These are phyloP conservation scores for Umbelopsis ramanniana DNA, from an alignment of 192 early-diverging fungal genomes.

Conservation along the genomic window DNA sequence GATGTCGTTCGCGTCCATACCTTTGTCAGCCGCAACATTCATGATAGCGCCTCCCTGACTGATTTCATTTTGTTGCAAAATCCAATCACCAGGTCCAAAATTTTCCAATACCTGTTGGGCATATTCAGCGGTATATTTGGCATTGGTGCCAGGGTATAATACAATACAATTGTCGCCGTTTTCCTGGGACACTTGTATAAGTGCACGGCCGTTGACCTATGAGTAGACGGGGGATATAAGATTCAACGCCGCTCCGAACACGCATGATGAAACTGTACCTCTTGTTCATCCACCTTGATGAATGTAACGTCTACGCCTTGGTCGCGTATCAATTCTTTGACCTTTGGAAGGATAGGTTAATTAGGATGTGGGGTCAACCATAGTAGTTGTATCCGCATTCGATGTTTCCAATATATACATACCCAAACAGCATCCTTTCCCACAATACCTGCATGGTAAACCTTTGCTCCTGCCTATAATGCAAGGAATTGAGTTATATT, in stretches of 20 bases:
- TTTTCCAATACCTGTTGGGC: constrained; percentile 51
- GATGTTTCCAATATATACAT: not conserved
- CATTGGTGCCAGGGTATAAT: constrained; percentile 81
- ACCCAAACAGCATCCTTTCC: constrained; percentile 83
- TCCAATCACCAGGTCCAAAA: constrained; percentile 71
- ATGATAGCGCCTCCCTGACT: constrained; percentile 68
- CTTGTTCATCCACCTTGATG: constrained; percentile 55
- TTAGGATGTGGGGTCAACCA: not conserved
- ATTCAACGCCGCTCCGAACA: not conserved
- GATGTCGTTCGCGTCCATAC: constrained; percentile 29
- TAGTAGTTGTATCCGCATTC: not conserved
- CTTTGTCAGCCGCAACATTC: constrained; percentile 52
- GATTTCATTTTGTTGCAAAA: constrained; percentile 91
- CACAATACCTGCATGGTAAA: constrained; percentile 79
- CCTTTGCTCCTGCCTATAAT: constrained; percentile 61
- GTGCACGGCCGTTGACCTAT: constrained; percentile 78
- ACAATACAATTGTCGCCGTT: constrained; percentile 89
- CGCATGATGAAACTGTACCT: constrained; percentile 32
- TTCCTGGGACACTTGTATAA: constrained; percentile 77
- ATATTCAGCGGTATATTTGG: constrained; percentile 53
- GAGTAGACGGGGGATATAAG: not conserved
- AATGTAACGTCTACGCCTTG: constrained; percentile 69
- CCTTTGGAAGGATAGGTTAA: not conserved
- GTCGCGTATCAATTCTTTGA: constrained; percentile 58
- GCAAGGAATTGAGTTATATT: not conserved